Evolutionary conservation across 1,284 basidiomycete species (phyloP).

Genomic region (Cutaneotrichosporon sp.): DNA sequence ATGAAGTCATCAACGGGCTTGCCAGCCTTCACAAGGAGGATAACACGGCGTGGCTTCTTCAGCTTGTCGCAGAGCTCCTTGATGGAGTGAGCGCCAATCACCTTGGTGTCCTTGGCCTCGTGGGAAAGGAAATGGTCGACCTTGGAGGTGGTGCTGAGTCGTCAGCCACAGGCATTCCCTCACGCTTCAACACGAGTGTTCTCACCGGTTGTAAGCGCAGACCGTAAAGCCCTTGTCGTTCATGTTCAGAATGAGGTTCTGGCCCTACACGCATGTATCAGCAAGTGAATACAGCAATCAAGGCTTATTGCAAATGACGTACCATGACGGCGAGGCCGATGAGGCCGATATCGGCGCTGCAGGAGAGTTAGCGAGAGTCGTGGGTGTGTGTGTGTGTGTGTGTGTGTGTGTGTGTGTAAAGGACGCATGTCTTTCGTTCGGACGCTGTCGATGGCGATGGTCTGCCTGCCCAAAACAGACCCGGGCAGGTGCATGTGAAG

Average conservation of each 20-base stretch:
- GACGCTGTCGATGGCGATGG: background rate
- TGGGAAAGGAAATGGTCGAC: slow-evolving; percentile 93
- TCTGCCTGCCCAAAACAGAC: too few relatives aligned
- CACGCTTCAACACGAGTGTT: too few relatives aligned
- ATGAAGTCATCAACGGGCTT: slow-evolving; percentile 59
- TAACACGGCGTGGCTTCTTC: slow-evolving; percentile 66
- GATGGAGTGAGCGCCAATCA: slow-evolving; percentile 90
- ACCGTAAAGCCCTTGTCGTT: slow-evolving; percentile 99
- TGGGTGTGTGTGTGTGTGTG: background rate
- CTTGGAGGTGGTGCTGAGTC: slow-evolving; percentile 71
- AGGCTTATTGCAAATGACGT: slow-evolving; percentile 18
- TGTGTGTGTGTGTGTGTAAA: background rate
- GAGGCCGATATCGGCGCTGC: slow-evolving; percentile 45
- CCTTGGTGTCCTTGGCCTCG: slow-evolving; percentile 96
- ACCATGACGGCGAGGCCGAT: slow-evolving; percentile 91
- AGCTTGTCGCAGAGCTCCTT: slow-evolving; percentile 67
- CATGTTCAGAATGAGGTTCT: slow-evolving; percentile 97
- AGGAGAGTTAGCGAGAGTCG: slow-evolving; percentile 4
- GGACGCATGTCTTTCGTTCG: too few relatives aligned
- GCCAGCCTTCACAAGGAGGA: slow-evolving; percentile 74
- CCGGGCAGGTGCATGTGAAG: background rate
- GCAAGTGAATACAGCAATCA: too few relatives aligned
- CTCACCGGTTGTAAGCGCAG: slow-evolving; percentile 84
- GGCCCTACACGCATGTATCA: slow-evolving; percentile 58
- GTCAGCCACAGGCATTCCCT: background rate